Base-by-base conservation (phyloP, 495 filamentous ascomycete species). In the Viridothelium virens region DNA sequence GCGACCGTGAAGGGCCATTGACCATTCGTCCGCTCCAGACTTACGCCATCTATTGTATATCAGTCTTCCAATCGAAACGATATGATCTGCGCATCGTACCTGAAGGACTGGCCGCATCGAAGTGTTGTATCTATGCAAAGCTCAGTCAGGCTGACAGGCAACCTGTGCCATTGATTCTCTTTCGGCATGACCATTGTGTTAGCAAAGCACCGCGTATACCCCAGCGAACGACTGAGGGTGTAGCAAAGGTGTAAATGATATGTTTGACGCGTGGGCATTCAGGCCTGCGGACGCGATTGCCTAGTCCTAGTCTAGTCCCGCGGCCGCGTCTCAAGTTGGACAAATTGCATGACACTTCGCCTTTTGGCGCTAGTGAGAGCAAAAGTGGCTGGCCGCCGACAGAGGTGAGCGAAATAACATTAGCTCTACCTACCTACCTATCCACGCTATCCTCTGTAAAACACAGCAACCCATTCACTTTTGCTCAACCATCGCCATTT, bases 121-220 rank as follows among this genome's bases (percentile, higher is more conserved):
- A 97, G 79, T 0, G 91, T 95, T 0, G 92, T 97, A 71, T 95
- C 89, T 65, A 97, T 89, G 68, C 90, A 96, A 38, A 97, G 83
- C 74, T 97, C 92, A 37, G 84, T 81, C 36, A 95, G 78, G 68
- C 82, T 89, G 56, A 96, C 77, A 46, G 92, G 89, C 65, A 96
- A 81, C 78, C 89, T 91, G 56, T 83, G 83, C 91, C 92, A 96
- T 69, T 90, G 53, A 36, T 31, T 7, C 5, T 59, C 53, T 34
- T 36, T 7, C 5, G 31, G 36, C 7, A 7, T 34, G 2, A 31
- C 33, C 53, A 59, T 59, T 33, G 31, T 9, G 14, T 36, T 10
- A 3, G 31, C 31, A 4, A 33, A 36, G 7, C 18, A 6, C 25
- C 18, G n/a, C 7, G 10, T 34, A 18, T n/a, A 14, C 41, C 41